Base-by-base conservation (phyloP, 192 early-diverging fungal genomes). In the Rhizoclosmatium globosum region DNA sequence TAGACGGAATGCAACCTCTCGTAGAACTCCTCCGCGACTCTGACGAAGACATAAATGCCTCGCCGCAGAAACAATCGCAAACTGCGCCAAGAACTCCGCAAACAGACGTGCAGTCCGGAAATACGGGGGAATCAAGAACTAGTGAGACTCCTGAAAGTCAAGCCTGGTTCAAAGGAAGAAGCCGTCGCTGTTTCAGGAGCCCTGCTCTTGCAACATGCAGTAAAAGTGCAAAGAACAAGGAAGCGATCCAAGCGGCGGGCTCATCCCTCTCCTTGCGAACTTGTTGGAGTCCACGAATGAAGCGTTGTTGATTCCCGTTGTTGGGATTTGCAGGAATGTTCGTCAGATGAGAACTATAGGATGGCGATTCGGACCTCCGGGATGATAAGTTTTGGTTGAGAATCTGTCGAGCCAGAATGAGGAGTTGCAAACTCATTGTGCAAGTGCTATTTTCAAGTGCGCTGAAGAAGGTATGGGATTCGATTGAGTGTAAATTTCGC, bases 371-470 rank as follows among this genome's bases (percentile, higher is more conserved):
- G 89, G 15, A 47, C 75, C 13, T 88, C 86, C 7, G 90, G 90
- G 0, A 91, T 91, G 87, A 89, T 91, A 82, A 82, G 60, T 91
- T 91, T 82, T 91, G 59, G 90, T 91, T 39, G 90, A 89, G 72
- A 88, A 91, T 59, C 78, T 91, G 44, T 79, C 89, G 3, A 86
- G 86, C 72, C 84, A 84, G 43, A 91, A 91, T 72, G 80, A 91
- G 72, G 87, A 88, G 64, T 77, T 91, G 60, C 89, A 91, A 71
- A 87, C 88, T 15, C 88, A 91, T 77, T 90, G 84, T 64, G 90
- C 90, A 11, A 86, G 84, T 64, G 88, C 90, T 11, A 91, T 91
- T 58, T 91, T 91, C 74, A 91, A 91, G 69, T 91, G 90, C 64
- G 90, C 90, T 43, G 90, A 91, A 82, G 89, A 91, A 71, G 85